These are phyloP conservation scores for Udeniomyces megalosporus DNA, from an alignment of 768 basidiomycete species.

Conservation along the genomic window DNA sequence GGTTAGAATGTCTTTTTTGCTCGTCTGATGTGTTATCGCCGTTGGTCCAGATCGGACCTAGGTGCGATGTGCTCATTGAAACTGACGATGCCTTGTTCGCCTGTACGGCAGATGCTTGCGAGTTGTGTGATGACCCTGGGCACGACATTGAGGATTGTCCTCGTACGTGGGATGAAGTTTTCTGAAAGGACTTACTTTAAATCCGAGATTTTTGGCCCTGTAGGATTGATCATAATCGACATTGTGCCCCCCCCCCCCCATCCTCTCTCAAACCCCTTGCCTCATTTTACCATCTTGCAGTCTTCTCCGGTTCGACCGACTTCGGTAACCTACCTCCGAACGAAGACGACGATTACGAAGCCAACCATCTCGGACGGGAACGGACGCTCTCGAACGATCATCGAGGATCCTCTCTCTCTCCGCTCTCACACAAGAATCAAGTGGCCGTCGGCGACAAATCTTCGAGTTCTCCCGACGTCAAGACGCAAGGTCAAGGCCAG, in stretches of 20 bases:
- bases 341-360: conserved; percentile 18
- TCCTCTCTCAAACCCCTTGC: background rate
- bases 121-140: conserved; percentile 68
- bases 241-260: conserved; percentile 29
- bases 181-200: too few relatives aligned
- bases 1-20: background rate
- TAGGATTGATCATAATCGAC: conserved; percentile 15
- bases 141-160: conserved; percentile 78
- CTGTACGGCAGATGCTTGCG: conserved; percentile 38
- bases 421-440: conserved; percentile 2
- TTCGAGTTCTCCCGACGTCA: too few relatives aligned
- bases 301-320: conserved; percentile 4
- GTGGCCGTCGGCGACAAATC: background rate
- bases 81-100: background rate
- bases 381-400: background rate
- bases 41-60: background rate
- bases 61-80: too few relatives aligned
- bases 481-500: too few relatives aligned
- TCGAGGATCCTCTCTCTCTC: conserved; percentile 27
- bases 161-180: conserved; percentile 26
- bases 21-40: background rate
- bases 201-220: too few relatives aligned
- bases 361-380: conserved; percentile 13
- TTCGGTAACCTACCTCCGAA: conserved; percentile 34
- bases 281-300: too few relatives aligned